These are phyloP conservation scores for Lithohypha guttulata DNA, from an alignment of 2,329 filamentous ascomycete genomes.

Conservation along the genomic window DNA sequence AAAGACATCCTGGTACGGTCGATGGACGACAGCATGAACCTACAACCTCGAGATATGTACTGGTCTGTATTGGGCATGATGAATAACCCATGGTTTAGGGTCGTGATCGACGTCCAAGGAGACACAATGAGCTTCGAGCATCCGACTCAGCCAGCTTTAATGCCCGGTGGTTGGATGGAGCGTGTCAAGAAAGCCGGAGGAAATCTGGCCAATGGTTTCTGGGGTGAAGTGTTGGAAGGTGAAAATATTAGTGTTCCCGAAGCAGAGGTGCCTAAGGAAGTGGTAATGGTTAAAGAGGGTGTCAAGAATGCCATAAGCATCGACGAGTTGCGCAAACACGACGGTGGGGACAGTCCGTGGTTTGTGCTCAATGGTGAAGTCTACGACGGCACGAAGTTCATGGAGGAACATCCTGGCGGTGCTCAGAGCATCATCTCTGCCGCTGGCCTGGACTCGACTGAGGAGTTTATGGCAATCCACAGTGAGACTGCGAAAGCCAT, in stretches of 20 bases:
- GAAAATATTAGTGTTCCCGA: slow-evolving; percentile 35
- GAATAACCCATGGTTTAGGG: slow-evolving; percentile 90
- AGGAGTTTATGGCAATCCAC: slow-evolving; percentile 88
- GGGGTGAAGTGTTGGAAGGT: slow-evolving; percentile 62
- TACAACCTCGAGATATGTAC: slow-evolving; percentile 88
- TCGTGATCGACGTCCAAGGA: slow-evolving; percentile 61
- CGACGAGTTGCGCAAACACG: slow-evolving; percentile 61
- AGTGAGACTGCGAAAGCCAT: slow-evolving; percentile 85
- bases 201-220: slow-evolving; percentile 68
- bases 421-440: slow-evolving; percentile 72
- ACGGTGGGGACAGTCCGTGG: slow-evolving; percentile 59
- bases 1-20: slow-evolving; percentile 69
- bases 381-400: slow-evolving; percentile 71
- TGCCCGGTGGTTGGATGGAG: slow-evolving; percentile 87
- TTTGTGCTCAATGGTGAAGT: slow-evolving; percentile 83
- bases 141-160: slow-evolving; percentile 68
- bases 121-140: slow-evolving; percentile 68
- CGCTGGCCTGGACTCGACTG: slow-evolving; percentile 70
- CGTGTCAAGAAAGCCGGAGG: slow-evolving; percentile 72
- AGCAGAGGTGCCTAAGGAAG: slow-evolving; percentile 49
- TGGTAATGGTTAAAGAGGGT: slow-evolving; percentile 65
- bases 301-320: slow-evolving; percentile 54
- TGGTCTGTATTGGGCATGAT: slow-evolving; percentile 95
- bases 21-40: slow-evolving; percentile 83
- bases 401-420: slow-evolving; percentile 76